Percentiles rank a stretch among this genome's conserved stretches.
Conservation (phyloP, 2,329 filamentous ascomycete genomes). For the Penicillium glabrum region DNA sequence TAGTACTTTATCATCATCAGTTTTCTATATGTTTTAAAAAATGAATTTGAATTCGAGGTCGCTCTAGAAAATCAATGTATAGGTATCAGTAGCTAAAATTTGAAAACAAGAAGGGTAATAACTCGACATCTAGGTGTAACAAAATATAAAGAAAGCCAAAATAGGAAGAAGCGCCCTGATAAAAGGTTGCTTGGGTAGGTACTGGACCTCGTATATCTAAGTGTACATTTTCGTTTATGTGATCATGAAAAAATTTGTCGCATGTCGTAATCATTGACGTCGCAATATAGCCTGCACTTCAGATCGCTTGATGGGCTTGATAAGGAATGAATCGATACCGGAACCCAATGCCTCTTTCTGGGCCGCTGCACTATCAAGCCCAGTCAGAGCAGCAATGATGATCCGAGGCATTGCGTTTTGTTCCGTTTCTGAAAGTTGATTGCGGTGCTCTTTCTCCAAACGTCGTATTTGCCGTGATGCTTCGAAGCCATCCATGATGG, state of each 20-base stretch:
- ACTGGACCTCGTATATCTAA: neutral
- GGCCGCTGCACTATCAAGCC: slow-evolving; percentile 28
- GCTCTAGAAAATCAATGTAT: no score
- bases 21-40: no score
- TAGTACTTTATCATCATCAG: neutral
- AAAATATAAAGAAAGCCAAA: neutral
- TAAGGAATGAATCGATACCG: slow-evolving; percentile 35
- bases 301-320: slow-evolving; percentile 28
- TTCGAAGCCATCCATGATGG: slow-evolving; percentile 37
- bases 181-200: neutral
- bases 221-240: neutral
- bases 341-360: slow-evolving; percentile 32
- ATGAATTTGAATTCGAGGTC: no score
- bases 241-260: neutral
- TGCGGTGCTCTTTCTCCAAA: slow-evolving; percentile 20
- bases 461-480: slow-evolving; percentile 30
- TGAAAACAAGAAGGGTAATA: no score
- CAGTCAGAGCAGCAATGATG: slow-evolving; percentile 31
- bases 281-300: slow-evolving; percentile 5
- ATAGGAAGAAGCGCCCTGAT: neutral
- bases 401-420: slow-evolving; percentile 5
- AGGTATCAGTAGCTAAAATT: no score
- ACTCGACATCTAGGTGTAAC: no score
- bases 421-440: neutral
- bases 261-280: neutral